These are phyloP conservation scores for Tulasnella sp. DNA, from an alignment of 768 basidiomycete species.

Conservation along the genomic window DNA sequence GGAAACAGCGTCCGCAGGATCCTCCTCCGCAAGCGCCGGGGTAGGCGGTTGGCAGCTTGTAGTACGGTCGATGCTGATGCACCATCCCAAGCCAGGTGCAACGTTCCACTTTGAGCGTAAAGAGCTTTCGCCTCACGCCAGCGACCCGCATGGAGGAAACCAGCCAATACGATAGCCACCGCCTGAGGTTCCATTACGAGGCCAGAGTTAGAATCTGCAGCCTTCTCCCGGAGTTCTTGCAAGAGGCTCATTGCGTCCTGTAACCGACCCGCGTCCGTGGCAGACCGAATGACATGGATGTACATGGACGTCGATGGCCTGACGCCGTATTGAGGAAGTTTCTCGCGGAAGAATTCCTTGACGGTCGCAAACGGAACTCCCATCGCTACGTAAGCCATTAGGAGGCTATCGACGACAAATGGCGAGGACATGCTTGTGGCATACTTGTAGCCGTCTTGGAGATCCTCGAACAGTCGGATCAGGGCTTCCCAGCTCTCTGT, in stretches of 20 bases:
- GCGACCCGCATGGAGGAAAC: slow-evolving; percentile 58
- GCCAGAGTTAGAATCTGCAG: slow-evolving; percentile 2
- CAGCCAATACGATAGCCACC: slow-evolving; percentile 71
- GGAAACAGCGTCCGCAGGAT: slow-evolving; percentile 35
- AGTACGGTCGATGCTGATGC: neutral
- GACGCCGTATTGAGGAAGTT: slow-evolving; percentile 45
- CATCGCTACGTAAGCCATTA: slow-evolving; percentile 79
- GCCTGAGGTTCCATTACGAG: slow-evolving; percentile 40
- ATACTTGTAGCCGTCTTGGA: slow-evolving; percentile 37
- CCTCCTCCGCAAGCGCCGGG: neutral
- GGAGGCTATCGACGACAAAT: slow-evolving; percentile 68
- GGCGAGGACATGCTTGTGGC: slow-evolving; percentile 47
- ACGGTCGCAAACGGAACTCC: slow-evolving; percentile 72
- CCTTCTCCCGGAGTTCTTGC: slow-evolving; percentile 55
- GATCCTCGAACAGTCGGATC: slow-evolving; percentile 62
- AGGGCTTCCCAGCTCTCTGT: slow-evolving; percentile 75
- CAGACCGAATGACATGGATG: slow-evolving; percentile 71
- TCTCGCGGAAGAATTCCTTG: slow-evolving; percentile 52
- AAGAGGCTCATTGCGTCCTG: slow-evolving; percentile 63
- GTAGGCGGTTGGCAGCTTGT: neutral
- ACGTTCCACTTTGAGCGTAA: neutral
- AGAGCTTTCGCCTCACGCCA: slow-evolving; percentile 55
- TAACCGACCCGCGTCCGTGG: slow-evolving; percentile 69
- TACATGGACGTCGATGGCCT: slow-evolving; percentile 52
- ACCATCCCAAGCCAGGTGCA: neutral